These are phyloP conservation scores for Ascoidea tarda DNA, from an alignment of 805 yeast genomes.

Conservation along the genomic window DNA sequence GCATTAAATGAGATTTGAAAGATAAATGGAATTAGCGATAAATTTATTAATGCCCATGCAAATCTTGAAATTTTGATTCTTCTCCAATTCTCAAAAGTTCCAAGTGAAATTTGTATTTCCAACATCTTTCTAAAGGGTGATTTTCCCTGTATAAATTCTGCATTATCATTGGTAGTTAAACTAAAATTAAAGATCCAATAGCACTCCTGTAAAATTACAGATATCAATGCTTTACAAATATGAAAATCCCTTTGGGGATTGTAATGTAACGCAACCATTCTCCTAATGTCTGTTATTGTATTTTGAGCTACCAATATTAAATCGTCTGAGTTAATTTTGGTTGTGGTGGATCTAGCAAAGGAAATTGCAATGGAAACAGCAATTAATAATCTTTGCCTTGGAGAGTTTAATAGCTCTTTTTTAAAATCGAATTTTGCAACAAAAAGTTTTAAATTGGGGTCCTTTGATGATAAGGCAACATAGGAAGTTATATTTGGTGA, in stretches of 20 bases:
- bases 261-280: constrained; percentile 1
- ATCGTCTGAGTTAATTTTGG: constrained; percentile 57
- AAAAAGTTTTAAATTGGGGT: constrained; percentile 10
- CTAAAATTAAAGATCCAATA: constrained; percentile 67
- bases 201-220: constrained; percentile 42
- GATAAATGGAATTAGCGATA: constrained; percentile 8
- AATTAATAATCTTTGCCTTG: constrained; percentile 15
- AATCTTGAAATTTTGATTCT: constrained; percentile 5
- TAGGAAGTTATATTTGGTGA: constrained; percentile 39
- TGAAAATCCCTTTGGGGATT: constrained; percentile 11
- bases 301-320: constrained; percentile 39
- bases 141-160: constrained; percentile 59
- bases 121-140: constrained; percentile 68
- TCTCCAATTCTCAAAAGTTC: constrained; percentile 18
- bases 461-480: constrained; percentile 17
- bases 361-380: constrained; percentile 50
- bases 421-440: background rate
- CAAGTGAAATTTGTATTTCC: constrained; percentile 54
- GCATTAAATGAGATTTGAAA: constrained; percentile 8
- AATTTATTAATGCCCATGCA: constrained; percentile 9
- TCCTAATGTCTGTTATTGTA: constrained; percentile 22
- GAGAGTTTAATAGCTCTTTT: constrained; percentile 2
- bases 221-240: constrained; percentile 20
- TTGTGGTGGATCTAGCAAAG: constrained; percentile 60
- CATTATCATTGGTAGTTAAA: constrained; percentile 58